These are phyloP conservation scores for Nannizzia gypsea DNA, from an alignment of 2,329 filamentous ascomycete genomes.

Conservation along the genomic window DNA sequence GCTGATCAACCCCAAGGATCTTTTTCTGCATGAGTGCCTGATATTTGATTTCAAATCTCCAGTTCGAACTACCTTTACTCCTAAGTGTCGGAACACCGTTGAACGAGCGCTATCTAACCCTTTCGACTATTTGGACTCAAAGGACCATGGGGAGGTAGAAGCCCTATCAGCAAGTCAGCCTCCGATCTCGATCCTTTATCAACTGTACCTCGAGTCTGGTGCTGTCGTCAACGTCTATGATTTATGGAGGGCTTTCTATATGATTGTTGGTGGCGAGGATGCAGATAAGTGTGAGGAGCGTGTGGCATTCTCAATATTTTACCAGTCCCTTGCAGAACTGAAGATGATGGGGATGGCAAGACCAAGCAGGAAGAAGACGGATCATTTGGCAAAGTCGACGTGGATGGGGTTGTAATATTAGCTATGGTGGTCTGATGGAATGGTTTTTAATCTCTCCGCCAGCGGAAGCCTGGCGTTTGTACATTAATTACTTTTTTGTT, in stretches of 20 bases:
- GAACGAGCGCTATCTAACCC: conserved; percentile 49
- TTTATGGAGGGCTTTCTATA: conserved; percentile 50
- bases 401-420: conserved; percentile 51
- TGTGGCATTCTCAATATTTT: conserved; percentile 59
- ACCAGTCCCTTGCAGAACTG: conserved; percentile 72
- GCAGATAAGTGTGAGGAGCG: conserved; percentile 23
- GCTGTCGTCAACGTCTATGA: conserved; percentile 50
- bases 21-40: conserved; percentile 47
- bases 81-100: conserved; percentile 46
- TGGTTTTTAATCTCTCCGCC: too few relatives aligned
- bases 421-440: too few relatives aligned
- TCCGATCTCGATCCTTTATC: conserved; percentile 48
- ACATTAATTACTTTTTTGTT: too few relatives aligned
- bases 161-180: conserved; percentile 43
- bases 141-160: conserved; percentile 25
- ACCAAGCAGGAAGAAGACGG: conserved; percentile 76
- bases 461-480: too few relatives aligned
- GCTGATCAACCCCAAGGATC: conserved; percentile 39
- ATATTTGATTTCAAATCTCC: conserved; percentile 48
- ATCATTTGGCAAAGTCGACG: conserved; percentile 74
- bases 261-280: conserved; percentile 35
- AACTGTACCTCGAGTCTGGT: conserved; percentile 52
- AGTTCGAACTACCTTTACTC: conserved; percentile 46
- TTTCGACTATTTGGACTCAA: conserved; percentile 49
- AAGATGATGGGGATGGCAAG: conserved; percentile 79